Conservation (phyloP, 108 stramenopile species). For the Cylindrotheca fusiformis region DNA sequence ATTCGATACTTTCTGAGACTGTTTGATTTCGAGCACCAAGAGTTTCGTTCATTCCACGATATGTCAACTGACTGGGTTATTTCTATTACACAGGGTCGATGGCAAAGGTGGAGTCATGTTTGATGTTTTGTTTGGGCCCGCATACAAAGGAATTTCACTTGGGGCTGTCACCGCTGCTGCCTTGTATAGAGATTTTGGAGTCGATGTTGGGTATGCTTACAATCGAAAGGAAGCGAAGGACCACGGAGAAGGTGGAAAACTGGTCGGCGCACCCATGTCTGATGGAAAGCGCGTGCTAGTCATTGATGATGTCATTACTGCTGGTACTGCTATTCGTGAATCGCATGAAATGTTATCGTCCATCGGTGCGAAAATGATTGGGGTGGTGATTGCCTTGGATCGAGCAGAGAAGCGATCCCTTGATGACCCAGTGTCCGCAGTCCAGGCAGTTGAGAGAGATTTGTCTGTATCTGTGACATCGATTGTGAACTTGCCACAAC, state of each 20-base stretch:
- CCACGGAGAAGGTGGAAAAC: slow-evolving; percentile 96
- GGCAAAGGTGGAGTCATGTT: slow-evolving; percentile 71
- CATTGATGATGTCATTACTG: slow-evolving; percentile 99
- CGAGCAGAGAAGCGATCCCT: slow-evolving; percentile 88
- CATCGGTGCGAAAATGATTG: slow-evolving; percentile 84
- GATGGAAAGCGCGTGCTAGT: slow-evolving; percentile 90
- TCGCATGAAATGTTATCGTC: slow-evolving; percentile 74
- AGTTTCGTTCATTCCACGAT: background rate
- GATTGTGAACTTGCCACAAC: slow-evolving; percentile 84
- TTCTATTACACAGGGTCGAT: slow-evolving; percentile 37
- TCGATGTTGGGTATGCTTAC: slow-evolving; percentile 91
- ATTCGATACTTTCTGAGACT: slow-evolving; percentile 68
- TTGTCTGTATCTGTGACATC: slow-evolving; percentile 85
- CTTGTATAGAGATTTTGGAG: slow-evolving; percentile 79
- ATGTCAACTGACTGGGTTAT: slow-evolving; percentile 7
- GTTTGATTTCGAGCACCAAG: background rate
- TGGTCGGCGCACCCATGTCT: slow-evolving; percentile 90
- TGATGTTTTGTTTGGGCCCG: slow-evolving; percentile 97
- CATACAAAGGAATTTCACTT: slow-evolving; percentile 99
- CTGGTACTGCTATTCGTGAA: slow-evolving; percentile 97
- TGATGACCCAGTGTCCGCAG: slow-evolving; percentile 82
- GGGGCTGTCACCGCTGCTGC: slow-evolving; percentile 91
- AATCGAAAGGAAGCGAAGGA: slow-evolving; percentile 99
- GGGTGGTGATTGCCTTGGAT: slow-evolving; percentile 94
- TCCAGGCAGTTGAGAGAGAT: slow-evolving; percentile 88